phyloP scores from a whole-genome alignment of 108 stramenopile genomes.

The Fragilariopsis cylindrus region DNA sequence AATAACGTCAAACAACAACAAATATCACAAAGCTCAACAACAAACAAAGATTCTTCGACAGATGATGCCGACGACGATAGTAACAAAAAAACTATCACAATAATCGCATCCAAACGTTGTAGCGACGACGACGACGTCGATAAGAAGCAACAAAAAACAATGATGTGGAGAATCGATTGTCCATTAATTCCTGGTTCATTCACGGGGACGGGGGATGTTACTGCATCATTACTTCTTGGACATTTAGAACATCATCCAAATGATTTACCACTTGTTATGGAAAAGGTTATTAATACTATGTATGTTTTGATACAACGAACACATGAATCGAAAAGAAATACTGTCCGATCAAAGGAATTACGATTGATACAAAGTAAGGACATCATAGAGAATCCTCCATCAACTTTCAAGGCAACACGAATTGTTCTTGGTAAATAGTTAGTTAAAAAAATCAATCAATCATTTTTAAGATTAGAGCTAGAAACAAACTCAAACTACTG shows the following conservation, averaged over 20 bases:
- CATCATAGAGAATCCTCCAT: conserved; percentile 87
- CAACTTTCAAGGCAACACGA: conserved; percentile 45
- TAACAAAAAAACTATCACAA: conserved; percentile 13
- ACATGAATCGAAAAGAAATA: conserved; percentile 26
- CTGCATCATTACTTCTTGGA: conserved; percentile 89
- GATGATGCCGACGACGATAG: conserved; percentile 12
- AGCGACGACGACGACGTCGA: conserved; percentile 6
- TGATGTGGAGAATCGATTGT: conserved; percentile 54
- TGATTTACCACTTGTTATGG: conserved; percentile 48
- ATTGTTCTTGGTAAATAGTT: not conserved
- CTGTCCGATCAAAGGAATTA: conserved; percentile 71
- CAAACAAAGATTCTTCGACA: not conserved
- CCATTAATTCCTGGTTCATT: conserved; percentile 81
- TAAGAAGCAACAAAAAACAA: conserved; percentile 16
- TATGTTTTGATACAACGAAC: conserved; percentile 85
- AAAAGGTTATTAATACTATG: conserved; percentile 87
- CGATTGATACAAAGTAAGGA: conserved; percentile 86
- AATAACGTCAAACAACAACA: not conserved
- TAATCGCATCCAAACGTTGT: conserved; percentile 21
- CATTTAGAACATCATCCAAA: conserved; percentile 48
- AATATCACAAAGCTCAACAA: not conserved
- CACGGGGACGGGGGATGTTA: conserved; percentile 97
- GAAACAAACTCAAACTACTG: too few species aligned
- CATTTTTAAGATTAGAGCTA: not conserved
- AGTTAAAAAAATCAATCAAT: not conserved